A percentile compares a stretch with the other conserved stretches of the same genome.
Evolutionary conservation across 176 grass and related monocot genomes (phyloP).

Genomic region (Echinochloa phyllopogon): DNA sequence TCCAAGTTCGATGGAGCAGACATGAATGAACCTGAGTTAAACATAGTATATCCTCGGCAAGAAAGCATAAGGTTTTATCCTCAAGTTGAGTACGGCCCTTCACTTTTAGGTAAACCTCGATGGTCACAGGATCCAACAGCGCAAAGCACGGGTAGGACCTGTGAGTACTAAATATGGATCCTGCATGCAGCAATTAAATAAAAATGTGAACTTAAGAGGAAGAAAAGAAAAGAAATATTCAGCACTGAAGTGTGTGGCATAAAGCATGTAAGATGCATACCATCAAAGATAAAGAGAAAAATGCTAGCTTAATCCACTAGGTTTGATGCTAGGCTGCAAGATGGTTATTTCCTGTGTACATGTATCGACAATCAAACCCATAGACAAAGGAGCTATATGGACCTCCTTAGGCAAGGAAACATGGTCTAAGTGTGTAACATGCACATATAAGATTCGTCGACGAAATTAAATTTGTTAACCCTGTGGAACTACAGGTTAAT

Average conservation of each 20-base stretch:
- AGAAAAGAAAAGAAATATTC: background rate
- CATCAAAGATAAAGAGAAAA: background rate
- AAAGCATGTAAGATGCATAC: no score
- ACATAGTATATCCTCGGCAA: background rate
- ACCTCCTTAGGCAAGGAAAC: no score
- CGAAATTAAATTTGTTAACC: no score
- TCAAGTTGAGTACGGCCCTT: conserved; percentile 8
- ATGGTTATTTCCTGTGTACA: no score
- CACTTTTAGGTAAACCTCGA: conserved; percentile 29
- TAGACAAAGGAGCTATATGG: no score
- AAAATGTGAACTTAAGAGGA: background rate
- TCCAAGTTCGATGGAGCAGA: background rate
- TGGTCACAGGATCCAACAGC: background rate
- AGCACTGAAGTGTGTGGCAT: background rate
- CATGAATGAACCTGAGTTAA: no score
- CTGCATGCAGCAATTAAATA: background rate
- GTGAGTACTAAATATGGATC: conserved; percentile 13
- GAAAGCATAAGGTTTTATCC: background rate
- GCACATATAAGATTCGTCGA: no score
- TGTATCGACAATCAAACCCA: no score
- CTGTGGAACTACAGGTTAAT: background rate
- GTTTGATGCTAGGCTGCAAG: no score
- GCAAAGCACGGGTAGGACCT: conserved; percentile 7
- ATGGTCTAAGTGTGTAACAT: no score
- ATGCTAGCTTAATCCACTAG: background rate